Base-by-base conservation (phyloP, 371 early-diverging fungal genomes). In the Circinella umbellata region DNA sequence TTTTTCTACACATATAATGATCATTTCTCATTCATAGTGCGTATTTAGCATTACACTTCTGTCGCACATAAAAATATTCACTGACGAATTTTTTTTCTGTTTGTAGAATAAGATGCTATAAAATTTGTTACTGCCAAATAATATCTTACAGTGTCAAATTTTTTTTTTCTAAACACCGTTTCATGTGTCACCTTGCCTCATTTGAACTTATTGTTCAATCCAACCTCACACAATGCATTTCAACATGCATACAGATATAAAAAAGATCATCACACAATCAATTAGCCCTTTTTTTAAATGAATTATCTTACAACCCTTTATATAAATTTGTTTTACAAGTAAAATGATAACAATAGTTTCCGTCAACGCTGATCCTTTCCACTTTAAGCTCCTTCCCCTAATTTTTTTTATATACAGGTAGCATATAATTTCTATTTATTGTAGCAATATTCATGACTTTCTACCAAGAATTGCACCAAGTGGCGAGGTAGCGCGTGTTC, bases 401-500 rank as follows among this genome's bases (percentile, higher is more conserved):
- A 27, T 5, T 10, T 27, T 27, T 17, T 27, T 57, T 27, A 57
- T 5, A 13, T 57, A 17, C 14, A 17, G 14, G 10, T 42, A 42
- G 11, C 11, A 42, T 3, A 42, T 11, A 42, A 42, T 57, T 57
- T 57, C 57, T 27, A 13, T 57, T 57, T 57, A 57, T 57, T 57
- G 35, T 27, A 34, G 34, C 11, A 9, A 34, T 34, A 10, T 57
- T 57, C 57, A 57, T 57, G 57, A 57, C 27, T 57, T 57, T 57
- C 57, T 57, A 57, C 57, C 57, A 8, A 57, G 34, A 34, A 57
- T 27, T 4, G 14, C 57, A 5, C 57, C 57, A 17, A 57, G 34
- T 57, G 57, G 57, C 57, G 57, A 57, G 10, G 57, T 34, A 34
- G 57, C 57, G 57, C 57, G 57, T 57, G 57, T 11, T 34, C 57